These are phyloP conservation scores for Vanderwaltozyma verrucispora DNA, from an alignment of 805 yeast species.

Conservation along the genomic window DNA sequence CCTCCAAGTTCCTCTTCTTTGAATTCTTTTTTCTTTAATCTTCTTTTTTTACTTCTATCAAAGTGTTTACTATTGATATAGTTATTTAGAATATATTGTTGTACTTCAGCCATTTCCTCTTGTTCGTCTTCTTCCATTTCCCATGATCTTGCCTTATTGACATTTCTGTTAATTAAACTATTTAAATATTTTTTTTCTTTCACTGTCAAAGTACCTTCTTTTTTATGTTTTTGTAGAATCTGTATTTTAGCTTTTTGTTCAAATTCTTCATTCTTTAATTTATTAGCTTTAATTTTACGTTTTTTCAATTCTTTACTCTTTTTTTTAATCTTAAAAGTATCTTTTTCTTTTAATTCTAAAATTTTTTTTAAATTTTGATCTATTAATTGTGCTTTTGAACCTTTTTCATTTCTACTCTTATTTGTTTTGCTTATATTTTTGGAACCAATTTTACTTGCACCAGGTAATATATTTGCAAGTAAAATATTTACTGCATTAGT, in stretches of 20 bases:
- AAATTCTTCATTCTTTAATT: slow-evolving; percentile 12
- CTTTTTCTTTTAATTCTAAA: slow-evolving; percentile 27
- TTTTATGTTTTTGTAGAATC: slow-evolving; percentile 27
- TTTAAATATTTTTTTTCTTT: slow-evolving; percentile 30
- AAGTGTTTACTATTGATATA: slow-evolving; percentile 30
- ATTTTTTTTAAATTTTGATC: slow-evolving; percentile 29
- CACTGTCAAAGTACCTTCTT: slow-evolving; percentile 23
- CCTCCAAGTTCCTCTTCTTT: slow-evolving; percentile 11
- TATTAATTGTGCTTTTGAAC: slow-evolving; percentile 31
- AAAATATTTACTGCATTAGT: slow-evolving; percentile 34
- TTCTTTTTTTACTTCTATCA: slow-evolving; percentile 26
- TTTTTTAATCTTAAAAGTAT: slow-evolving; percentile 27
- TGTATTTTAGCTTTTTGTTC: slow-evolving; percentile 27
- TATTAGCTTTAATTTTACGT: slow-evolving; percentile 17
- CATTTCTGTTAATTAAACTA: slow-evolving; percentile 29
- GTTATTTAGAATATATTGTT: slow-evolving; percentile 34
- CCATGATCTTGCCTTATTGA: slow-evolving; percentile 33
- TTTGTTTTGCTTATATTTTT: slow-evolving; percentile 3
- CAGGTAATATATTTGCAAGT: slow-evolving; percentile 30
- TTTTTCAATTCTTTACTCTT: slow-evolving; percentile 26
- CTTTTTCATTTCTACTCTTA: slow-evolving; percentile 7
- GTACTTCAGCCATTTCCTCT: slow-evolving; percentile 35
- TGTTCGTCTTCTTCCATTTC: slow-evolving; percentile 28
- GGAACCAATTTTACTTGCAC: slow-evolving; percentile 18
- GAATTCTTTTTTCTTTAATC: slow-evolving; percentile 22